Evolutionary conservation across 169 alveolate species (phyloP).

Genomic region (Cryptosporidium canis): DNA sequence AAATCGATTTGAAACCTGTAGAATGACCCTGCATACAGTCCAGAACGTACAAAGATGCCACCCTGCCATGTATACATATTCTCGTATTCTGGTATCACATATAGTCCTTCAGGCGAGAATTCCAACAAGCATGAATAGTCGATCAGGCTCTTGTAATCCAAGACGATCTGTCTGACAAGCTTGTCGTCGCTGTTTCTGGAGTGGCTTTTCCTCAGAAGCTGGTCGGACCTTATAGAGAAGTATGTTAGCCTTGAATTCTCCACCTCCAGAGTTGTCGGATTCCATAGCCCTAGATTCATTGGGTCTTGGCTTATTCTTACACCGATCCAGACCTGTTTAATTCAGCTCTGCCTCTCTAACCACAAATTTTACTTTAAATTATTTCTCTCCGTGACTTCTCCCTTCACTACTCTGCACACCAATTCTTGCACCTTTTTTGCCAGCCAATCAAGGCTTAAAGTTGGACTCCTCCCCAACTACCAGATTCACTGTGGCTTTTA

Average conservation of each 20-base stretch:
- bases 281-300: constrained; percentile 65
- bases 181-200: constrained; percentile 16
- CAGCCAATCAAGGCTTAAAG: too few relatives aligned
- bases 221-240: constrained; percentile 34
- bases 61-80: constrained; percentile 57
- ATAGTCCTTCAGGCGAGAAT: constrained; percentile 62
- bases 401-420: too few relatives aligned
- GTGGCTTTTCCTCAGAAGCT: not conserved
- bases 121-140: constrained; percentile 63
- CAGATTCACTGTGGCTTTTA: too few relatives aligned
- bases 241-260: constrained; percentile 66
- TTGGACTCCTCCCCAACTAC: too few relatives aligned
- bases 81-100: constrained; percentile 60
- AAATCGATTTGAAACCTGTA: constrained; percentile 55
- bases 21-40: constrained; percentile 48
- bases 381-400: too few relatives aligned
- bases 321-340: not conserved
- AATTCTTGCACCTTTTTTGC: too few relatives aligned
- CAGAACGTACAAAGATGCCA: constrained; percentile 65
- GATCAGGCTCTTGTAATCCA: constrained; percentile 27
- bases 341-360: not conserved
- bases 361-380: not conserved
- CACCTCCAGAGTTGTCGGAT: constrained; percentile 53
- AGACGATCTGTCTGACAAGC: constrained; percentile 20
- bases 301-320: not conserved